Percentiles rank a stretch among this genome's conserved stretches.
These are phyloP conservation scores for Wallacemonas sp. DNA, from an alignment of 208 protist species.

Conservation along the genomic window DNA sequence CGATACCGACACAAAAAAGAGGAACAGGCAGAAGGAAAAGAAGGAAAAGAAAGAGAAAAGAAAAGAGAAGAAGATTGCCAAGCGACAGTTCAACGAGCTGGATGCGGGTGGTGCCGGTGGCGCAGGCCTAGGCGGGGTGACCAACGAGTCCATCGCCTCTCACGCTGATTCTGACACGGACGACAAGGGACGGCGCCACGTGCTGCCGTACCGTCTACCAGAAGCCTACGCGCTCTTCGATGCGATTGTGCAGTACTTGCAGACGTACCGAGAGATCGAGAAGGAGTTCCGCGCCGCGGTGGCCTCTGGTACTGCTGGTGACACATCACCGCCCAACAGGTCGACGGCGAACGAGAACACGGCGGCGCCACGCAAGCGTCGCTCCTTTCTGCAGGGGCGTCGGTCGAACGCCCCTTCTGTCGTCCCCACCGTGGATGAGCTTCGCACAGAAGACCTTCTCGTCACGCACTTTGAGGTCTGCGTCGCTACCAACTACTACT, in stretches of 20 bases:
- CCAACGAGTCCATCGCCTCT: not conserved
- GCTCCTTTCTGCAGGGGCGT: slow-evolving; percentile 8
- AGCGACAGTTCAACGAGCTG: slow-evolving; percentile 6
- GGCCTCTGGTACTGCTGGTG: slow-evolving; percentile 1
- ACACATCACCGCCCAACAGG: not conserved
- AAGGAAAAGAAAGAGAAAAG: slow-evolving; percentile 7
- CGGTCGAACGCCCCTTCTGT: not conserved
- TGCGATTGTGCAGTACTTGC: slow-evolving; percentile 52
- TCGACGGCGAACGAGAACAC: not conserved
- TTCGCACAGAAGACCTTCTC: slow-evolving; percentile 1
- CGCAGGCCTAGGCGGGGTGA: not conserved
- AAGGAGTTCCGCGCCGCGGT: slow-evolving; percentile 13
- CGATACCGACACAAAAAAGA: not conserved
- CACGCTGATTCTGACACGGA: not conserved
- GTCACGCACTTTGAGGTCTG: slow-evolving; percentile 51
- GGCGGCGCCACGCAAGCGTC: not conserved
- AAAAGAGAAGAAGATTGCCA: not conserved
- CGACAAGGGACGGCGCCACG: slow-evolving; percentile 1
- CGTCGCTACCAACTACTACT: slow-evolving; percentile 68
- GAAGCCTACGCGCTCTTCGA: slow-evolving; percentile 67
- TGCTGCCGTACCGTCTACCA: slow-evolving; percentile 30
- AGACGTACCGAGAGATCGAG: slow-evolving; percentile 27
- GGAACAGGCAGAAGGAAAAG: slow-evolving; percentile 1
- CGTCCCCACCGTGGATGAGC: not conserved
- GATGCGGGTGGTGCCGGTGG: not conserved